Evolutionary conservation across 768 basidiomycete species (phyloP), one percentile per base, ranked within the genome.

Genomic region (Tubosaeta sp.): DNA sequence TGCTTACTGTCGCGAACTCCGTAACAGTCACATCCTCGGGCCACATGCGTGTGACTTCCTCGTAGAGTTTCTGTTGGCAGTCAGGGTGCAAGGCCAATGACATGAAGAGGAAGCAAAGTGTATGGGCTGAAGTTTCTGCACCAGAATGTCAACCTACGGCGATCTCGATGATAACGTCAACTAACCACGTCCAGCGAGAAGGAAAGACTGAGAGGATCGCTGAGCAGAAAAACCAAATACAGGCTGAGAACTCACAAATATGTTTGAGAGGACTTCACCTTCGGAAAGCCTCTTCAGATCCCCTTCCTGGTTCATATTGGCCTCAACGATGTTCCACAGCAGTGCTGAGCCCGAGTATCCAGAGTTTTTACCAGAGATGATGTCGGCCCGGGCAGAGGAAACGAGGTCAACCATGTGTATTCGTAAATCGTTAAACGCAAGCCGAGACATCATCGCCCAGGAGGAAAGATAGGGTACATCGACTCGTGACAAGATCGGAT

Each of bases 31-130:
- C 48, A 14, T 68, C 71, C 5, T 66, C 56, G 10, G 77, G 76
- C 74, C 78, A 79, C n/a, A 76, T 38, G 14, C 44, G 50, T 7
- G 46, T 32, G 6, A 71, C 60, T 48, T 82, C 78, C 32, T 76
- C 68, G 44, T 71, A 74, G 0, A 83, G 56, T 49, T 70, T 76
- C 26, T 72, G 63, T 57, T 83, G 82, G 31, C 68, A 67, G 1
- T 76, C 76, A 3, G 80, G 79, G 56, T 81, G 64, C 12, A 81
- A 65, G 5, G 82, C 81, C 8, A 83, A 63, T 11, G 78, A 65
- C 0, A 59, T 65, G 13, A 80, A 51, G 1, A 72, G 68, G 51
- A 79, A 79, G 35, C 67, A 66, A 5, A 79, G 65, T 0, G 76
- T 66, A 54, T 79, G 74, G 6, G 78, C 71, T 1, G 76, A 71